Conservation (phyloP, 352 stramenopile genomes). For the Globisporangium megalacanthum region DNA sequence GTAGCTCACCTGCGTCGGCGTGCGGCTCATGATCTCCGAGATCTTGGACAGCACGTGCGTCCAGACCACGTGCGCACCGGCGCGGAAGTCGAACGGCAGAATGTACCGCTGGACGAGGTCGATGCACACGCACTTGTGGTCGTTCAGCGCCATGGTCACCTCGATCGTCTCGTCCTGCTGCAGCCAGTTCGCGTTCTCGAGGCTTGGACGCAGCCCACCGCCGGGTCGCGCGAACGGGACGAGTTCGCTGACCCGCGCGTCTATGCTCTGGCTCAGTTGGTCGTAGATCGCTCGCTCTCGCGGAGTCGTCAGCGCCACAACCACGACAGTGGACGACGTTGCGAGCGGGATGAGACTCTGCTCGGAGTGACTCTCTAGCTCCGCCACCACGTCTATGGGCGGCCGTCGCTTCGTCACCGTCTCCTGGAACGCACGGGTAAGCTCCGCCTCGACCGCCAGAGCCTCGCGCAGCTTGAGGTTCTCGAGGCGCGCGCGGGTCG, state of each 20-base stretch:
- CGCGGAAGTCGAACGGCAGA: conserved; percentile 9
- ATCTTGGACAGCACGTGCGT: conserved; percentile 20
- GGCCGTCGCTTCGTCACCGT: conserved; percentile 25
- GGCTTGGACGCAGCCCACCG: conserved; percentile 16
- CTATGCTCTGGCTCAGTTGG: conserved; percentile 15
- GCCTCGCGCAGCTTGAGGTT: conserved; percentile 40
- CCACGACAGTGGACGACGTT: not conserved
- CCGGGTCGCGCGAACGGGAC: conserved; percentile 13
- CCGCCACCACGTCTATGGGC: conserved; percentile 13
- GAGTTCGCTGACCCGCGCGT: conserved; percentile 14
- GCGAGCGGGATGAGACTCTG: not conserved
- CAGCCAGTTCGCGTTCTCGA: conserved; percentile 3
- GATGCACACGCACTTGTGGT: conserved; percentile 33
- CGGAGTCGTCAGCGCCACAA: not conserved
- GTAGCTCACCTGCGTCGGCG: conserved; percentile 9
- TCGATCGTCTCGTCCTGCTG: conserved; percentile 7
- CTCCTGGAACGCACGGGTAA: conserved; percentile 33
- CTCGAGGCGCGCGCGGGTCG: conserved; percentile 30
- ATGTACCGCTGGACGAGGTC: conserved; percentile 17
- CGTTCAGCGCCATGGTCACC: conserved; percentile 27
- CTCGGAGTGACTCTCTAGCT: not conserved
- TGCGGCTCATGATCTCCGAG: conserved; percentile 20
- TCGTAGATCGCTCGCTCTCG: conserved; percentile 23
- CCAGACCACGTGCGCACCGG: conserved; percentile 29
- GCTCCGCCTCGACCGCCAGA: conserved; percentile 32